Base-by-base conservation (phyloP, 768 basidiomycete genomes). In the Calvatia gigantea region DNA sequence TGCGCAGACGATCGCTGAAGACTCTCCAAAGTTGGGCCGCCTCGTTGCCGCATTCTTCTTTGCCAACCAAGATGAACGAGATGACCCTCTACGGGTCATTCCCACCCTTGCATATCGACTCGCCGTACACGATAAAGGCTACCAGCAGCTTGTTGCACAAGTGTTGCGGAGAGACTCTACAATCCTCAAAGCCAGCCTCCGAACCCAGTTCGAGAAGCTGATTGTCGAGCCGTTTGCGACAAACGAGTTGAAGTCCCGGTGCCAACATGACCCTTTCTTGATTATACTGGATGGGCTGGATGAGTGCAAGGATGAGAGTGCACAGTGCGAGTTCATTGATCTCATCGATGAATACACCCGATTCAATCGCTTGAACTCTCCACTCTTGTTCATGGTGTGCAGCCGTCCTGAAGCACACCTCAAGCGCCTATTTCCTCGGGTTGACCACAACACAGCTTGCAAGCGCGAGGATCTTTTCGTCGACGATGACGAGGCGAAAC, bases 61-160 rank as follows among this genome's bases (percentile, higher is more conserved):
- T 11, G 43, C 48, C 6, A 15, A 14, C 12, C 14, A 23, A 12
- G 23, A 49, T 15, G 32, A 35, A 2, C 47, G 47, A 6, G 31
- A 43, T 8, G 23, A 42, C n/a, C 49, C 41, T 9, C 21, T 21
- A 11, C 19, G 29, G 9, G 32, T 57, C 2, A 44, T 57, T 21
- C 28, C 49, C n/a, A 57, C 56, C 21, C 35, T 57, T 23, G 56
- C 48, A 2, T 45, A 57, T 38, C 56, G 47, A 38, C 31, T 57
- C 6, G 32, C 45, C 14, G 39, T 51, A 6, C 29, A 19, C 2
- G 25, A 29, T n/a, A 3, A 15, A 12, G n/a, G 2, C 7, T 33
- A 49, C 6, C 12, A 25, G 17, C 15, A 17, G 17, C 2, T 25
- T 11, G 12, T 49, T 12, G 14, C 25, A 11, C 11, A 17, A 12